phyloP scores from a whole-genome alignment of 306 rosid species.

The Bauhinia variegata region DNA sequence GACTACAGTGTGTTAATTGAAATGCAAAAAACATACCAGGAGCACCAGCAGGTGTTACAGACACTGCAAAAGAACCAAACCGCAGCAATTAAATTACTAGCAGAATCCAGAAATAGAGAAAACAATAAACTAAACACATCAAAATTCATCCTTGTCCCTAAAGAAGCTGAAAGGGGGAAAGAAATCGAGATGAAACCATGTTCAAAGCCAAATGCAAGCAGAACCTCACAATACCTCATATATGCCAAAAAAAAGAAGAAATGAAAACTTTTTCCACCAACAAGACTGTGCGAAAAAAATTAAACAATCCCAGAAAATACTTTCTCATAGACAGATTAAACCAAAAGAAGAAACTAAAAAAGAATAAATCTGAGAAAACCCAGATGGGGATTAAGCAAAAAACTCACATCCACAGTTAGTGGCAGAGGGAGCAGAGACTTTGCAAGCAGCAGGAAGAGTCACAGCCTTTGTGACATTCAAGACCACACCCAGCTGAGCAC shows the following conservation, averaged over 20 bases:
- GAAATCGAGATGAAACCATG: no score
- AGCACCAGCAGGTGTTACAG: conserved; percentile 59
- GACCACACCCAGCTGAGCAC: conserved; percentile 84
- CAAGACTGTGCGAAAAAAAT: not conserved
- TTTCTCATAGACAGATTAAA: not conserved
- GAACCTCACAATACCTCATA: not conserved
- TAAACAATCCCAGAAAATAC: not conserved
- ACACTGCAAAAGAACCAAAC: conserved; percentile 60
- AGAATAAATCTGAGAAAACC: not conserved
- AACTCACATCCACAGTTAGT: conserved; percentile 75
- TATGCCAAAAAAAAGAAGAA: conserved; percentile 25
- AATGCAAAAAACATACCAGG: conserved; percentile 71
- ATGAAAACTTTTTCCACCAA: conserved; percentile 28
- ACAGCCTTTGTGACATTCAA: conserved; percentile 81
- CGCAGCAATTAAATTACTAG: not conserved
- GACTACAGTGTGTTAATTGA: no score
- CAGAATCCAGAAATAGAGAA: conserved; percentile 6
- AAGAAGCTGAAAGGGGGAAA: not conserved
- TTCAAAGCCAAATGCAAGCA: not conserved
- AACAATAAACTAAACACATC: not conserved
- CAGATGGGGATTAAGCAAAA: not conserved
- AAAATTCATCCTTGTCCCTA: not conserved
- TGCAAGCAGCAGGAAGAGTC: conserved; percentile 86
- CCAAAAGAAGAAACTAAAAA: not conserved
- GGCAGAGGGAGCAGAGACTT: conserved; percentile 77